A percentile compares a stretch with the other conserved stretches of the same genome.
These are phyloP conservation scores for Hymenoscyphus occultus DNA, from an alignment of 2,329 filamentous ascomycete species.

Conservation along the genomic window DNA sequence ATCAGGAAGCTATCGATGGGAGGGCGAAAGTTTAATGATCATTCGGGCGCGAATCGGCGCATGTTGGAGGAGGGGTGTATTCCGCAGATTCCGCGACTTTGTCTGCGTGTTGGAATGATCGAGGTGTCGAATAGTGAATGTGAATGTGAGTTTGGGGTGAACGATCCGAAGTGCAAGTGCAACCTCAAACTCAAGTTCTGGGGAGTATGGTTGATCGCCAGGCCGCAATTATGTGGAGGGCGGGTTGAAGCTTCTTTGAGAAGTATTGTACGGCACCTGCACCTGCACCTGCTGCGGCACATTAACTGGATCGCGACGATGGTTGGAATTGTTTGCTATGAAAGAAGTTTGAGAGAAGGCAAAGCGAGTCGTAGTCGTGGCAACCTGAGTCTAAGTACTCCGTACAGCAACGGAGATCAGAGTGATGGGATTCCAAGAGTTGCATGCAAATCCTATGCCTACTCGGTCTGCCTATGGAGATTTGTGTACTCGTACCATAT, in stretches of 20 bases:
- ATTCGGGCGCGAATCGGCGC: background rate
- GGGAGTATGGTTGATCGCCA: constrained; percentile 2
- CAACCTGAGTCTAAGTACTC: too few species aligned
- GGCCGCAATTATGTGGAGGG: background rate
- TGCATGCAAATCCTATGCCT: background rate
- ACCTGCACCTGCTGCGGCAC: too few species aligned
- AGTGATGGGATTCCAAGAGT: background rate
- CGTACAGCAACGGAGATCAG: too few species aligned
- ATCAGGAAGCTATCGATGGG: background rate
- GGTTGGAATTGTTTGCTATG: too few species aligned
- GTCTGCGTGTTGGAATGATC: background rate
- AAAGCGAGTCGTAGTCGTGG: too few species aligned
- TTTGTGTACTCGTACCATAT: background rate
- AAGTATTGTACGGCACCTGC: background rate
- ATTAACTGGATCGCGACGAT: too few species aligned
- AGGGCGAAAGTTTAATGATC: background rate
- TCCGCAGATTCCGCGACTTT: background rate
- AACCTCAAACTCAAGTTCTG: background rate
- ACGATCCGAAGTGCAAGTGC: background rate
- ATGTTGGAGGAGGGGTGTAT: background rate
- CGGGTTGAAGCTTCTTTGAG: background rate
- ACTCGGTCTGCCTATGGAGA: too few species aligned
- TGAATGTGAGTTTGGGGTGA: background rate
- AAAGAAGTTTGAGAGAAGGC: too few species aligned
- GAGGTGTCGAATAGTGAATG: background rate